Evolutionary conservation across 106 monocot genomes (phyloP).

Genomic region (Platanthera zijinensis): DNA sequence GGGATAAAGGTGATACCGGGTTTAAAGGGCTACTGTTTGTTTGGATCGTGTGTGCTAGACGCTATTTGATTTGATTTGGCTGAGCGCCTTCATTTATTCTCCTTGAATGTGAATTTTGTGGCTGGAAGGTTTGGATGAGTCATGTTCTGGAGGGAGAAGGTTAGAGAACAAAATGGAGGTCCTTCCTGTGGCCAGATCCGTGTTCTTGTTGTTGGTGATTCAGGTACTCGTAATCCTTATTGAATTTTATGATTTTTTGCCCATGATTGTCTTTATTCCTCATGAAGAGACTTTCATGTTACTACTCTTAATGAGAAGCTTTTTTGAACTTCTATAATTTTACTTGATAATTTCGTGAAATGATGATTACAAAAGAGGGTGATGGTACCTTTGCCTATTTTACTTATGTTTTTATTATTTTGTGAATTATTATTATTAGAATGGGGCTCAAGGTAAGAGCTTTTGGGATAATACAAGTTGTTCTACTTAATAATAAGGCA

Average conservation of each 20-base stretch:
- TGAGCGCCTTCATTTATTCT: neutral
- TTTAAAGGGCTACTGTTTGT: no score
- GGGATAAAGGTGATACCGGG: neutral
- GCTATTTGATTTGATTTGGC: neutral
- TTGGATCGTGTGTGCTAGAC: constrained; percentile 1
- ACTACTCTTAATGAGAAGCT: no score
- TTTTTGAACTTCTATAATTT: no score
- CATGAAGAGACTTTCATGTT: neutral
- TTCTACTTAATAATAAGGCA: no score
- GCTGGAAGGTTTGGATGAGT: constrained; percentile 3
- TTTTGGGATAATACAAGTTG: no score
- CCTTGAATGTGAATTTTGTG: neutral
- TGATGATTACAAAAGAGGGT: no score
- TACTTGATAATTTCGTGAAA: no score
- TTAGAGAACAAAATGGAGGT: constrained; percentile 44
- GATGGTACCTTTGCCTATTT: no score
- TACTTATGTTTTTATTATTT: no score
- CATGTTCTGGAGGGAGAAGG: constrained; percentile 64
- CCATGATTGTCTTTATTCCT: neutral
- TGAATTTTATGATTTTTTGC: neutral
- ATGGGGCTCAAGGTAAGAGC: no score
- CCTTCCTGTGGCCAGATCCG: constrained; percentile 71
- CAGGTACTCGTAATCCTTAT: constrained; percentile 28
- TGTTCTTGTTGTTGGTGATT: constrained; percentile 76
- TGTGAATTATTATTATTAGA: no score